phyloP scores from a whole-genome alignment of 352 stramenopile genomes.

The Phytophthora cryptogea region DNA sequence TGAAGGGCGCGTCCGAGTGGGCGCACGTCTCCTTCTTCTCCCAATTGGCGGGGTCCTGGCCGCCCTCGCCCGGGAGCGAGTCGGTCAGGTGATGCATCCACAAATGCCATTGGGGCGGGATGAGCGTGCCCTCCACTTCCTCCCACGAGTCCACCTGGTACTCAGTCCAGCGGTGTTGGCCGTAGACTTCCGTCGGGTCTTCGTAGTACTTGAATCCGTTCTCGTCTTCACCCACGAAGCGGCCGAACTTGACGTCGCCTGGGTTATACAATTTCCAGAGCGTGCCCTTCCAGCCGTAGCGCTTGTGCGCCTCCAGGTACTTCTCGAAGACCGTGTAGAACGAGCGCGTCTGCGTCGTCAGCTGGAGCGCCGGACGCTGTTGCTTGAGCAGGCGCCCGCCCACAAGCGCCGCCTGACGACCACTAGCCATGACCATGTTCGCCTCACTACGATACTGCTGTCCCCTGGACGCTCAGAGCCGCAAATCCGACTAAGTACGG shows the following conservation, averaged over 20 bases:
- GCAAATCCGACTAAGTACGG: conserved; percentile 12
- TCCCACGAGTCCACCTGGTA: conserved; percentile 79
- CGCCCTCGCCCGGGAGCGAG: conserved; percentile 55
- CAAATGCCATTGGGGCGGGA: conserved; percentile 84
- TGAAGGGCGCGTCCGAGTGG: conserved; percentile 70
- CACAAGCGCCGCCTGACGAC: conserved; percentile 40
- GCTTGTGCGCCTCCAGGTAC: conserved; percentile 81
- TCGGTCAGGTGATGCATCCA: conserved; percentile 88
- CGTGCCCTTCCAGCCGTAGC: conserved; percentile 78
- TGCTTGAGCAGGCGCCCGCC: conserved; percentile 33
- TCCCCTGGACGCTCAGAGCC: conserved; percentile 11
- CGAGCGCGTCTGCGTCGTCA: conserved; percentile 57
- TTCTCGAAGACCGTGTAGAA: conserved; percentile 85
- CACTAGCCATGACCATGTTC: conserved; percentile 25
- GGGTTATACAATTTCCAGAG: conserved; percentile 91
- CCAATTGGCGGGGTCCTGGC: conserved; percentile 77
- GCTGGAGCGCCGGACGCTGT: conserved; percentile 6
- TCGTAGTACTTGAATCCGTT: conserved; percentile 91
- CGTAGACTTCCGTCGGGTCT: conserved; percentile 73
- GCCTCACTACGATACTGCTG: not conserved
- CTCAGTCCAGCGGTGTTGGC: conserved; percentile 86
- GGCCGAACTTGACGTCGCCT: conserved; percentile 88
- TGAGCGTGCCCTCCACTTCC: conserved; percentile 78
- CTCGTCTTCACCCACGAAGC: conserved; percentile 78
- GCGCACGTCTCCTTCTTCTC: conserved; percentile 56